Evolutionary conservation across 2,329 filamentous ascomycete genomes (phyloP), one percentile per base, ranked within the genome.

Genomic region (Microcyclospora pomicola): DNA sequence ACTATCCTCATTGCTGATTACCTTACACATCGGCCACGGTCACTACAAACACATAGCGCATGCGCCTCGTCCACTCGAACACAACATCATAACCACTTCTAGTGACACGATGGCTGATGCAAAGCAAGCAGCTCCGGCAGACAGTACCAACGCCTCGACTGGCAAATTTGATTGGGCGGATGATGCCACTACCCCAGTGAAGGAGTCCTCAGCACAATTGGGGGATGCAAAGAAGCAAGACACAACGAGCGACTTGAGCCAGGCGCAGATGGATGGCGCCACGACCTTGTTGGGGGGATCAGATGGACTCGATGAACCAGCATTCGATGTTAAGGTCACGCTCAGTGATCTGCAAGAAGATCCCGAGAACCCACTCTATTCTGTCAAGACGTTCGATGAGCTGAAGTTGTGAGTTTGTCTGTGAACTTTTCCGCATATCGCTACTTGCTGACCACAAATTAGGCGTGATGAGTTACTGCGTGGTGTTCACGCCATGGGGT

Each of bases 321-420:
- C 82, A 41, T 92, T 82, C 62, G 81, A 91, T 49, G 88, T 98
- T 48, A 81, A 94, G 55, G 84, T 98, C 51, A 91, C 88, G 61
- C 73, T 96, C 42, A 87, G 80, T 52, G 86, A 94, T 55, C 71
- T 94, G 38, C 86, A 95, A 62, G 75, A 77, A 24, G 84, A 95
- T 55, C 77, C 82, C 9, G 80, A 84, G 53, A 88, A 86, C 55
- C 88, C 88, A 9, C 73, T 96, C 15, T 91, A 77, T 60, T 95
- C 88, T 3, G 79, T 80, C 35, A 80, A 80, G 49, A 76, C 73
- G 1, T 98, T 95, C 59, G 75, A 91, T 48, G 78, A 95, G 46
- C 74, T 96, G 40, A 78, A 82, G 49, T 70, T 98, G 82, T 93
- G 65, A 60, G 80, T 69, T n/a, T 37, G 16, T n/a, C 10, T 19